Evolutionary conservation across 768 basidiomycete genomes (phyloP), one percentile per base, ranked within the genome.

Genomic region (Boletus rubropictus): DNA sequence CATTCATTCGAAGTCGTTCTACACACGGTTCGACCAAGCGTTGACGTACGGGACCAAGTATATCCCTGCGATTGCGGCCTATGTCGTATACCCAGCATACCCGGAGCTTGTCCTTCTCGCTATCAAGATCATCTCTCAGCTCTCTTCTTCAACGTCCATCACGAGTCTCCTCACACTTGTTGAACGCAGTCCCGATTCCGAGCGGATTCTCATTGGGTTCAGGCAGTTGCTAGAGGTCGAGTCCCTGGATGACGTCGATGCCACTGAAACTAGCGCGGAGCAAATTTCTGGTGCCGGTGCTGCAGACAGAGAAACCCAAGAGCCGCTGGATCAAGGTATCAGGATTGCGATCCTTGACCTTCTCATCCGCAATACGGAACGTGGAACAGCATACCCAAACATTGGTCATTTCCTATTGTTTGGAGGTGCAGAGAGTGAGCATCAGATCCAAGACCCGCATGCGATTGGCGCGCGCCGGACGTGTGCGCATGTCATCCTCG

Each of bases 321-420:
- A 75, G 18, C 58, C 71, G 2, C 69, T 86, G 3, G 73, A 79
- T 4, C 84, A 91, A 52, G 81, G 84, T 0, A 88, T 86, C 44
- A 70, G 89, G 31, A 69, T 86, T 1, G 81, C 86, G 0, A 81
- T 89, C 5, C 78, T 98, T 39, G 84, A 94, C 51, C 70, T 98
- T 10, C 74, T 98, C 44, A 79, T 90, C 34, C 80, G 80, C 48
- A 87, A 85, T 49, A 92, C 92, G 0, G 70, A 76, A n/a, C 62
- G 68, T 0, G 75, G 71, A 36, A 68, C 76, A 8, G 66, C 79
- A 0, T 89, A 81, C 54, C 92, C 93, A 6, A 96, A 93, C 56
- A 59, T 95, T 17, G 86, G 87, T 0, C 93, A 96, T 66, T 88
- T 89, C 68, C 69, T 97, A 10, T 75, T 96, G 18, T 89, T 94